phyloP scores from a whole-genome alignment of 2,329 filamentous ascomycete species.

The Lecanicillium sp. region DNA sequence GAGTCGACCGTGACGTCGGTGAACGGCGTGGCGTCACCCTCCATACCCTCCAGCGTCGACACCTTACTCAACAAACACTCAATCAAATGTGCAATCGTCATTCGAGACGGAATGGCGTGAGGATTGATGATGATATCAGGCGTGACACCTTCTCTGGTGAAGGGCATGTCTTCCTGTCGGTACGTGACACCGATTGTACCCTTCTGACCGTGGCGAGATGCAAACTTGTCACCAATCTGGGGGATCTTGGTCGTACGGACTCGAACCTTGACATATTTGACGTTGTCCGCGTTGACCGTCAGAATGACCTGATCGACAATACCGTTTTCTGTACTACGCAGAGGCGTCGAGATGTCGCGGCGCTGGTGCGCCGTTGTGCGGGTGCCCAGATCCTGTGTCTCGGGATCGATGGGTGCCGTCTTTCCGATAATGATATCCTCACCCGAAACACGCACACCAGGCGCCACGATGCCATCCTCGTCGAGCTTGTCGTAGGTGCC shows the following conservation, averaged over 20 bases:
- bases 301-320: conserved; percentile 91
- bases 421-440: conserved; percentile 99
- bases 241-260: conserved; percentile 97
- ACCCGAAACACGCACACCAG: conserved; percentile 89
- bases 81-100: conserved; percentile 99
- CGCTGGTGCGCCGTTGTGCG: conserved; percentile 86
- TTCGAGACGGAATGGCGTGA: conserved; percentile 98
- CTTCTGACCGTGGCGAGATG: conserved; percentile 97
- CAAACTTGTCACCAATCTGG: conserved; percentile 98
- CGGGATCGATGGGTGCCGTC: conserved; percentile 87
- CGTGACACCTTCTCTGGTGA: conserved; percentile 82
- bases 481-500: conserved; percentile 97
- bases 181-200: conserved; percentile 99
- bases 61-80: conserved; percentile 98
- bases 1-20: conserved; percentile 96
- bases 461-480: conserved; percentile 89
- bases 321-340: conserved; percentile 93
- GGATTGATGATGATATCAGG: conserved; percentile 99
- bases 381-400: conserved; percentile 89
- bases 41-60: conserved; percentile 83
- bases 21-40: conserved; percentile 96
- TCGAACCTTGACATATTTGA: conserved; percentile 94
- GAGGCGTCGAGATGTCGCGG: conserved; percentile 89
- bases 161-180: conserved; percentile 97
- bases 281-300: conserved; percentile 89